These are phyloP conservation scores for Dactylella cylindrospora DNA, from an alignment of 2,329 filamentous ascomycete genomes.

Conservation along the genomic window DNA sequence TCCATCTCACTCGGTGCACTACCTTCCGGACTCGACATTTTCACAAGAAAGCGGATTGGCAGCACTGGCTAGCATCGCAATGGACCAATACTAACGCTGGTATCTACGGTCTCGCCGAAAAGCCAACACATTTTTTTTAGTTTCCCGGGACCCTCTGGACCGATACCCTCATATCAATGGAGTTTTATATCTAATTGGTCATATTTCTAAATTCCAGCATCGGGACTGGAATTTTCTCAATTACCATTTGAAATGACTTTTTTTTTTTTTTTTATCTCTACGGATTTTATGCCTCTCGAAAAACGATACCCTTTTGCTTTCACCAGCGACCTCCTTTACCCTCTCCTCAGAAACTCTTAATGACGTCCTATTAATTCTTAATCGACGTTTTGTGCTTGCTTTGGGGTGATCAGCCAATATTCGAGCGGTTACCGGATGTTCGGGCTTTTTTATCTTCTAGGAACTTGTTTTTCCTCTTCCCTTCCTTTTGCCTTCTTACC, in stretches of 20 bases:
- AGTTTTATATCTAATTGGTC: background rate
- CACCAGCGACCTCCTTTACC: slow-evolving; percentile 1
- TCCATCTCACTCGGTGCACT: slow-evolving; percentile 45
- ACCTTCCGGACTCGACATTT: slow-evolving; percentile 46
- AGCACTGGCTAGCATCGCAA: slow-evolving; percentile 48
- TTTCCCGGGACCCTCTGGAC: no score
- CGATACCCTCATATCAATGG: background rate
- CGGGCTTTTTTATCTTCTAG: no score
- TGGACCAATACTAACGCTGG: slow-evolving; percentile 45
- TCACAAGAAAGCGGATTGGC: slow-evolving; percentile 47
- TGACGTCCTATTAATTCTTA: no score
- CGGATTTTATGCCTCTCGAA: slow-evolving; percentile 19
- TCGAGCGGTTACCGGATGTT: no score
- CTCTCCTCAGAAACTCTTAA: no score
- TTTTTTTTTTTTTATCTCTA: slow-evolving; percentile 15
- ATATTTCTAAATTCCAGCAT: no score
- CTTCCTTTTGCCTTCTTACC: no score
- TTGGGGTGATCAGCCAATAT: no score
- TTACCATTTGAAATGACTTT: slow-evolving; percentile 15
- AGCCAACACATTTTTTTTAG: no score
- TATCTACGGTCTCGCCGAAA: no score
- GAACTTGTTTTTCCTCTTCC: no score
- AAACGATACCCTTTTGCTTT: slow-evolving; percentile 38
- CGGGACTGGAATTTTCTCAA: slow-evolving; percentile 9
- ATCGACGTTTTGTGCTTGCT: no score